Conservation (phyloP, 2,329 filamentous ascomycete genomes). For the Chaetomiaceae sp. region DNA sequence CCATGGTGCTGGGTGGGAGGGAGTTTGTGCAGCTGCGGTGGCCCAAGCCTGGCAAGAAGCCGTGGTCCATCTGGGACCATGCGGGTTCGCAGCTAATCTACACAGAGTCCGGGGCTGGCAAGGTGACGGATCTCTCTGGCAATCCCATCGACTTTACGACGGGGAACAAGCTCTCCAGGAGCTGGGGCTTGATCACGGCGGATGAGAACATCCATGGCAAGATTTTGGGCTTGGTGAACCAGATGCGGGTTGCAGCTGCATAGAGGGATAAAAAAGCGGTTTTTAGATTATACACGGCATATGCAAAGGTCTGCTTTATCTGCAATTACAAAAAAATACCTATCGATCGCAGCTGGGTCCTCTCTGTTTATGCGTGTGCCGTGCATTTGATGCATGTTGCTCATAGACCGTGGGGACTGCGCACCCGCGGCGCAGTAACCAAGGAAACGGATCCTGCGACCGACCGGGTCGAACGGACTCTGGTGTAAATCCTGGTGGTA, state of each 20-base stretch:
- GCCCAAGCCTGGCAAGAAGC: conserved; percentile 9
- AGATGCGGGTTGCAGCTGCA: conserved; percentile 8
- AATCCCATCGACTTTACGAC: conserved; percentile 21
- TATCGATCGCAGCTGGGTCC: too few relatives aligned
- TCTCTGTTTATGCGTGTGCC: too few relatives aligned
- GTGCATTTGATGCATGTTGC: too few relatives aligned
- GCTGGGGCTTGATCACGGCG: conserved; percentile 23
- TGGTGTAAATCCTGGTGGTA: too few relatives aligned
- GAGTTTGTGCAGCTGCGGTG: conserved; percentile 22
- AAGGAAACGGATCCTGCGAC: too few relatives aligned
- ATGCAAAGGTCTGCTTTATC: too few relatives aligned
- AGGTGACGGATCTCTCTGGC: conserved; percentile 23
- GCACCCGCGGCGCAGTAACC: too few relatives aligned
- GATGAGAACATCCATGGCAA: conserved; percentile 21
- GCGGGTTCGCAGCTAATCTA: conserved; percentile 27
- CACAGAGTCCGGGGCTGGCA: conserved; percentile 23
- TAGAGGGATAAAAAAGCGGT: neutral
- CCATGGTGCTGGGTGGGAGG: conserved; percentile 22
- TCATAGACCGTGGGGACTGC: too few relatives aligned
- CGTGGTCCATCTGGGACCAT: conserved; percentile 25
- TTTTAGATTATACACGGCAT: neutral
- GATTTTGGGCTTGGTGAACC: conserved; percentile 16
- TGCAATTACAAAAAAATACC: too few relatives aligned
- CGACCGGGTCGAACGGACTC: too few relatives aligned
- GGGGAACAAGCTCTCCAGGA: conserved; percentile 19